Percentiles rank a stretch among this genome's conserved stretches.
These are phyloP conservation scores for Vigna radiata DNA, from an alignment of 306 rosid species.

Conservation along the genomic window DNA sequence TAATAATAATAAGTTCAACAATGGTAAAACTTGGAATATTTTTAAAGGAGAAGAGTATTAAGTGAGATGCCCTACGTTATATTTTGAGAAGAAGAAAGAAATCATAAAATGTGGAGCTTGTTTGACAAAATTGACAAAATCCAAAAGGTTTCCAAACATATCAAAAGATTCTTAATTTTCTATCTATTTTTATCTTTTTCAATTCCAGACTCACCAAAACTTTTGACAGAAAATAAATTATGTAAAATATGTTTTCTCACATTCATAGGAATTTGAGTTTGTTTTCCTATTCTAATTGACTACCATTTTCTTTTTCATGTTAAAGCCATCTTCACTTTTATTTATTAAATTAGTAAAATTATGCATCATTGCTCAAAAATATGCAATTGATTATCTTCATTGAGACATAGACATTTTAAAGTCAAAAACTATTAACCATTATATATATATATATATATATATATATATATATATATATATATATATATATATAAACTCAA, in stretches of 20 bases:
- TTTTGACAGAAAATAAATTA: background rate
- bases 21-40: no score
- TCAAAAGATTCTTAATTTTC: constrained; percentile 35
- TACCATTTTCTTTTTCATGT: background rate
- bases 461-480: no score
- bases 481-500: no score
- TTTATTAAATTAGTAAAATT: no score
- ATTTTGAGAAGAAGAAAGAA: background rate
- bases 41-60: no score
- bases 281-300: background rate
- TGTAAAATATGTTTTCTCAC: background rate
- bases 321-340: no score
- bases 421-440: no score
- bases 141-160: constrained; percentile 10
- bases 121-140: constrained; percentile 22
- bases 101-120: constrained; percentile 31
- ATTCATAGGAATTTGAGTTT: background rate
- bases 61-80: background rate
- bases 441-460: no score
- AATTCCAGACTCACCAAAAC: background rate
- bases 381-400: no score
- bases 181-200: constrained; percentile 23
- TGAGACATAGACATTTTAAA: no score
- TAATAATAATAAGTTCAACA: no score
- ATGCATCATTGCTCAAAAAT: no score